Base-by-base conservation (phyloP, 495 filamentous ascomycete genomes). In the Neurospora sublineolata region DNA sequence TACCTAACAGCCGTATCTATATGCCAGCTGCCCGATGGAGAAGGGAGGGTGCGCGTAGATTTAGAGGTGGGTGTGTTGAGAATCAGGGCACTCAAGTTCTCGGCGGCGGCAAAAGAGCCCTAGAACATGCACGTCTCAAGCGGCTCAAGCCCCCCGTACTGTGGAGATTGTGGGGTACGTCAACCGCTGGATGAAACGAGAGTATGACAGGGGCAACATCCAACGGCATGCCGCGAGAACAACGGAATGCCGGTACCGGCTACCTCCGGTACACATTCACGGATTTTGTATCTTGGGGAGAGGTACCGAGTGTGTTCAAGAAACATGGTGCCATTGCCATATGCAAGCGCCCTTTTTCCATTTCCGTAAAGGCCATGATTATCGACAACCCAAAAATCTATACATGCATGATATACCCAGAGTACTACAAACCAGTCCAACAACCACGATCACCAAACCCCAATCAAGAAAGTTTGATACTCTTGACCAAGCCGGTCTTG, bases 401-500 rank as follows among this genome's bases (percentile, higher is more conserved):
- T 60, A 60, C 27, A 60, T 60, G 52, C 52, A 33, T 60, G 52
- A 60, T 60, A 60, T 60, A 33, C 52, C 52, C 27, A 33, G 52
- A 18, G 27, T 2, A 68, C 16, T 68, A 16, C 38, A 39, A 20
- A 20, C 38, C 33, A 37, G 4, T 42, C 23, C 38, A 39, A 39
- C 33, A 44, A 42, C 67, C 38, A 27, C 33, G 12, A 60, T 5
- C 3, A 60, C 52, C 52, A 60, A 9, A 14, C 10, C 23, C 38
- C 18, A 12, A 23, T 68, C 67, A 37, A 60, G 69, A 94, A 79
- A 99, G 83, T 86, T 97, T 99, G 76, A 90, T 85, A 88, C 93
- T 94, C 89, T 93, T 97, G 77, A 98, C 91, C 82, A 99, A 78
- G 60, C 91, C 90, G 76, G 88, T 92, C 86, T 97, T 97, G 79